Conservation (phyloP, 2,329 filamentous ascomycete genomes). For the Sclerotinia glacialis region DNA sequence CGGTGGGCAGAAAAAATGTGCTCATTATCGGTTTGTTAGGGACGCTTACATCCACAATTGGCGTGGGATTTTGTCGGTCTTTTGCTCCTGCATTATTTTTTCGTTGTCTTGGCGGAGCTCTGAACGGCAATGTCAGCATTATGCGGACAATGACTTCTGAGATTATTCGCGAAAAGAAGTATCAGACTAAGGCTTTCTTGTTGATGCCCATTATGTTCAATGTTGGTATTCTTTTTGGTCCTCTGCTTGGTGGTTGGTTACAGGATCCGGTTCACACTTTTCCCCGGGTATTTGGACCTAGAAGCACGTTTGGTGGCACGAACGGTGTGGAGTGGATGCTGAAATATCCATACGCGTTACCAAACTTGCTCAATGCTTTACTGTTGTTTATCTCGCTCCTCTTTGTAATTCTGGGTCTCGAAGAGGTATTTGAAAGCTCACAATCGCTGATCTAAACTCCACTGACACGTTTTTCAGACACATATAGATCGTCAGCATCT, state of each 20-base stretch:
- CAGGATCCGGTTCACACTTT: background rate
- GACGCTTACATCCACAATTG: background rate
- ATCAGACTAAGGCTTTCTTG: constrained; percentile 8
- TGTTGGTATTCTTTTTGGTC: constrained; percentile 1
- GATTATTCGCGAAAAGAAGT: constrained; percentile 3
- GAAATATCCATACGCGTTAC: background rate
- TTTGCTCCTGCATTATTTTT: constrained; percentile 8
- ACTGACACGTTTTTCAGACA: background rate
- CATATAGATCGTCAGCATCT: background rate
- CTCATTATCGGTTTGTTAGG: constrained; percentile 1
- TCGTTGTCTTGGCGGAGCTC: constrained; percentile 1
- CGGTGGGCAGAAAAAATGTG: constrained; percentile 3
- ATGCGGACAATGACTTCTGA: constrained; percentile 10
- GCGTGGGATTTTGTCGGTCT: background rate
- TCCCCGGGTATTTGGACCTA: background rate
- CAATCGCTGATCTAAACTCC: background rate
- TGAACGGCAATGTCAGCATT: constrained; percentile 6
- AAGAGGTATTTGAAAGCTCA: constrained; percentile 1
- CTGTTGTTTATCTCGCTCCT: background rate
- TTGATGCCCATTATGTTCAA: constrained; percentile 13
- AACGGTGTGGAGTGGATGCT: background rate
- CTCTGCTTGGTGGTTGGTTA: background rate
- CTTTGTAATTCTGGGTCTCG: background rate
- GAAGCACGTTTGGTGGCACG: background rate
- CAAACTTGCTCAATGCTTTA: constrained; percentile 3